A percentile compares a stretch with the other conserved stretches of the same genome.
phyloP scores from a whole-genome alignment of 441 rosid genomes.

The Gossypium gossypioides region DNA sequence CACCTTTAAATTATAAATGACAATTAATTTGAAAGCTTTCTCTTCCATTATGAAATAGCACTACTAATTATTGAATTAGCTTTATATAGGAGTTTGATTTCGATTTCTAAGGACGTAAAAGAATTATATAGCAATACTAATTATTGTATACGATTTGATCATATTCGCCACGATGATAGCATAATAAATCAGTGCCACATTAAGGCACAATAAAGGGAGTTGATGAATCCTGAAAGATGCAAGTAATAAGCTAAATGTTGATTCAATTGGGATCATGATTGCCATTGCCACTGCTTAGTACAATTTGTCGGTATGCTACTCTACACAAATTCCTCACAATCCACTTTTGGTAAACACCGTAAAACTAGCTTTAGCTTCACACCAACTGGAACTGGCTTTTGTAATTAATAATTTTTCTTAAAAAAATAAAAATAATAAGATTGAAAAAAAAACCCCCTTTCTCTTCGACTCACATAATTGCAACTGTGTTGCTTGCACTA shows the following conservation, averaged over 20 bases:
- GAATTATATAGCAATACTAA: no score
- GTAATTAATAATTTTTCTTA: no score
- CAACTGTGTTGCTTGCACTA: neutral
- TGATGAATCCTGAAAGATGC: neutral
- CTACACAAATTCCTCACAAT: neutral
- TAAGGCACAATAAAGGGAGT: neutral
- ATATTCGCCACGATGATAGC: neutral
- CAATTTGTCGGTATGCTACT: neutral
- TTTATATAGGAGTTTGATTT: no score
- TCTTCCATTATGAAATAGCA: no score
- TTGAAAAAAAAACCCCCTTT: neutral
- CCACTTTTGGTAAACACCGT: neutral
- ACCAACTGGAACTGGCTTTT: neutral
- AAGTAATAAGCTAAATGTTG: neutral
- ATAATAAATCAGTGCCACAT: neutral
- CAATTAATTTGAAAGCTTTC: no score
- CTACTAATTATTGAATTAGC: no score
- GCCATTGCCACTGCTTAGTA: neutral
- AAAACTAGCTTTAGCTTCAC: neutral
- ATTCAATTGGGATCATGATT: neutral
- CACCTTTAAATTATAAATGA: no score
- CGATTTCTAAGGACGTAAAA: no score
- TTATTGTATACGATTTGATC: no score
- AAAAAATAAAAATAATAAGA: neutral
- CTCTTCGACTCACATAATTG: neutral